These are phyloP conservation scores for Rhexocercosporidium sp. DNA, from an alignment of 2,329 filamentous ascomycete species.

Conservation along the genomic window DNA sequence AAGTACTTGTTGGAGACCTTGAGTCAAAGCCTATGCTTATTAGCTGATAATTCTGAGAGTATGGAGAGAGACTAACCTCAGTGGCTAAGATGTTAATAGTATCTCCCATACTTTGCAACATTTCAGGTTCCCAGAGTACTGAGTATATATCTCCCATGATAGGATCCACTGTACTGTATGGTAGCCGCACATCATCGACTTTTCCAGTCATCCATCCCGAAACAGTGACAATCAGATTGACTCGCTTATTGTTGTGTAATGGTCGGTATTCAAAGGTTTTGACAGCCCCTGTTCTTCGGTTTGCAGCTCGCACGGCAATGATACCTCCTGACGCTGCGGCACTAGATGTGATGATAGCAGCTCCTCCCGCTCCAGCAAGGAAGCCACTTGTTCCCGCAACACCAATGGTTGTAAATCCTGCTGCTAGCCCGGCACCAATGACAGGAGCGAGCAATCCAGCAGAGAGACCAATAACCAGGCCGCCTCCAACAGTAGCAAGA, in stretches of 20 bases:
- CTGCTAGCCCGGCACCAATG: conserved; percentile 91
- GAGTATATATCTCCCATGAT: conserved; percentile 99
- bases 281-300: conserved; percentile 86
- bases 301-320: conserved; percentile 85
- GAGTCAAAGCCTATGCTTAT: conserved; percentile 78
- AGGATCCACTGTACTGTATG: conserved; percentile 94
- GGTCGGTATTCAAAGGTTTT: conserved; percentile 97
- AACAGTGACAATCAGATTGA: conserved; percentile 93
- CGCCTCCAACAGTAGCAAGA: conserved; percentile 91
- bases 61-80: conserved; percentile 65
- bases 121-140: conserved; percentile 95
- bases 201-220: conserved; percentile 99
- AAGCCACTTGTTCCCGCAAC: conserved; percentile 89
- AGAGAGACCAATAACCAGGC: conserved; percentile 92
- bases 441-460: conserved; percentile 90
- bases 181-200: conserved; percentile 92
- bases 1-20: conserved; percentile 93
- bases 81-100: conserved; percentile 98
- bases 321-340: conserved; percentile 86
- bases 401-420: conserved; percentile 93
- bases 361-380: conserved; percentile 87
- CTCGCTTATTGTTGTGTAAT: conserved; percentile 95
- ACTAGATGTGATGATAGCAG: conserved; percentile 90
- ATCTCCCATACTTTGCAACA: conserved; percentile 96
- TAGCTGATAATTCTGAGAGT: conserved; percentile 28